A percentile compares a stretch with the other conserved stretches of the same genome.
These are phyloP conservation scores for Viola pubescens DNA, from an alignment of 441 rosid species.

Conservation along the genomic window DNA sequence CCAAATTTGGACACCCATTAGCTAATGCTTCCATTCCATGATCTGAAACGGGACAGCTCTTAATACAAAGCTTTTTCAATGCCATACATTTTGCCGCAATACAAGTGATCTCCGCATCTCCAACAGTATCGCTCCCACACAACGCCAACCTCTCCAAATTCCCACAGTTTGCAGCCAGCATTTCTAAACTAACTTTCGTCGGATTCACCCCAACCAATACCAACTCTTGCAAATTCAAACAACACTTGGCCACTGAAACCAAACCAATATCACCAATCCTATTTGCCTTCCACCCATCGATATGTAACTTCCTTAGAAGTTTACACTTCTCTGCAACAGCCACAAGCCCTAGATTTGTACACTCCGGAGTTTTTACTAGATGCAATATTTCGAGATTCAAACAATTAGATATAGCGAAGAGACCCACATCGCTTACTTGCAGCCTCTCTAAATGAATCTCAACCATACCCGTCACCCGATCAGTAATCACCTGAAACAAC, in stretches of 20 bases:
- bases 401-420: slow-evolving; percentile 45
- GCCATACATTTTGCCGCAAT: slow-evolving; percentile 59
- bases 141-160: slow-evolving; percentile 69
- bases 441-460: slow-evolving; percentile 70
- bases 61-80: slow-evolving; percentile 64
- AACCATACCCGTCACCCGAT: slow-evolving; percentile 35
- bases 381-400: slow-evolving; percentile 56
- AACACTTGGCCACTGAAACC: slow-evolving; percentile 42
- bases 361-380: slow-evolving; percentile 61
- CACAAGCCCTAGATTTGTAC: slow-evolving; percentile 48
- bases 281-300: slow-evolving; percentile 67
- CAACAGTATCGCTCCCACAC: slow-evolving; percentile 72
- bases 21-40: slow-evolving; percentile 63
- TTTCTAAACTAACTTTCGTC: slow-evolving; percentile 46
- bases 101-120: slow-evolving; percentile 53
- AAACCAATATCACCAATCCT: slow-evolving; percentile 64
- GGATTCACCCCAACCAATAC: slow-evolving; percentile 72
- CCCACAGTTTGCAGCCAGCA: slow-evolving; percentile 50
- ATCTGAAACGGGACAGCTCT: slow-evolving; percentile 55
- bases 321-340: slow-evolving; percentile 50
- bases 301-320: slow-evolving; percentile 60
- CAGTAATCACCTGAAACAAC: slow-evolving; percentile 37
- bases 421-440: slow-evolving; percentile 58
- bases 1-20: slow-evolving; percentile 61
- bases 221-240: slow-evolving; percentile 57